Percentiles rank a stretch among this genome's conserved stretches.
Conservation (phyloP, 2,329 filamentous ascomycete species). For the Xylaria sp. region DNA sequence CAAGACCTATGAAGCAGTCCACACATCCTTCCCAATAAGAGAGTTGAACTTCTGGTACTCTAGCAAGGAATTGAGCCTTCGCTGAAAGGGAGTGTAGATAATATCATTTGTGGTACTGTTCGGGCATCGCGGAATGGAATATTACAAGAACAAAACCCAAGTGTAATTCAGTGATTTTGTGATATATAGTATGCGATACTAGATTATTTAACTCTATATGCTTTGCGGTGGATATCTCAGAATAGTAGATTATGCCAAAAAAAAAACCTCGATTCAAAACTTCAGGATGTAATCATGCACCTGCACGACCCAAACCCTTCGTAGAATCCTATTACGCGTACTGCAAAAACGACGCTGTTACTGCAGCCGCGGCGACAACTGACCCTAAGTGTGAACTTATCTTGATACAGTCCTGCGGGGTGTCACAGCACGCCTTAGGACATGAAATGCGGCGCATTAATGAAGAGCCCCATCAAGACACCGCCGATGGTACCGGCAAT, state of each 20-base stretch:
- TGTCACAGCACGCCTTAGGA: conserved; percentile 3
- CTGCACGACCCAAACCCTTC: neutral
- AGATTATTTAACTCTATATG: conserved; percentile 26
- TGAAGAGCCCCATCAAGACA: conserved; percentile 59
- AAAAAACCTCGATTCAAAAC: conserved; percentile 16
- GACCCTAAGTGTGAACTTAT: neutral
- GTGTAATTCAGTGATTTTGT: neutral
- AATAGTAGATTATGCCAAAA: conserved; percentile 20
- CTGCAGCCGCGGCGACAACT: neutral
- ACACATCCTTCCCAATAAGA: neutral
- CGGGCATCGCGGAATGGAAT: no score
- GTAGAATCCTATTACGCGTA: conserved; percentile 5
- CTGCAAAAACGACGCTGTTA: neutral
- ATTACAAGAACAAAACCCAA: no score
- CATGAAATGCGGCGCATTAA: conserved; percentile 70
- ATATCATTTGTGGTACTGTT: no score
- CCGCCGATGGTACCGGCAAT: conserved; percentile 68
- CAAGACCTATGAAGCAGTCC: neutral
- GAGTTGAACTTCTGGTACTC: neutral
- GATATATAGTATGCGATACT: conserved; percentile 12
- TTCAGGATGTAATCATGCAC: conserved; percentile 11
- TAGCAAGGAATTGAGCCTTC: no score
- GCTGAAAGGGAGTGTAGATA: no score
- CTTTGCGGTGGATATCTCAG: conserved; percentile 23
- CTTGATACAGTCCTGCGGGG: conserved; percentile 2